Conservation (phyloP, 1,284 basidiomycete genomes). For the Agroathelia rolfsii region DNA sequence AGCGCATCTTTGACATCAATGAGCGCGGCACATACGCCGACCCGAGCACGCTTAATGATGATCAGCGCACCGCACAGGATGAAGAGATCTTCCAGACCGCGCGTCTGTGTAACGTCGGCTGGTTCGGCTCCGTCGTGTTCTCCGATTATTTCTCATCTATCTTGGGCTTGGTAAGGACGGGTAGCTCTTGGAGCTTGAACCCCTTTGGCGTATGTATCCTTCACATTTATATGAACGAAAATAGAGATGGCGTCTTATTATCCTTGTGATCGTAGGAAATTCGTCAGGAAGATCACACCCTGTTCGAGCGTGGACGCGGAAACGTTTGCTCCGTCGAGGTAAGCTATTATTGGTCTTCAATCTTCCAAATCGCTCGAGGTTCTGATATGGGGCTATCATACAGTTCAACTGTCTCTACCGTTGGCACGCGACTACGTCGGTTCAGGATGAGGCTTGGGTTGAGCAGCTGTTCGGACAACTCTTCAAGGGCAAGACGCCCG, state of each 20-base stretch:
- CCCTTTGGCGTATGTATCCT: conserved; percentile 44
- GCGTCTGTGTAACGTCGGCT: conserved; percentile 66
- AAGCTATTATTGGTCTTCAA: conserved; percentile 13
- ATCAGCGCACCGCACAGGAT: conserved; percentile 49
- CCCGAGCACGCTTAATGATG: conserved; percentile 32
- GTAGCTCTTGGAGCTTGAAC: conserved; percentile 60
- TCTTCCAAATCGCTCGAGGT: conserved; percentile 3
- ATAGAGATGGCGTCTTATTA: background rate
- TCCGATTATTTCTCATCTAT: conserved; percentile 72
- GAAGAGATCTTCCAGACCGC: conserved; percentile 77
- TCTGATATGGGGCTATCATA: conserved; percentile 3
- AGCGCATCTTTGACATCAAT: conserved; percentile 70
- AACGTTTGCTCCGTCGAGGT: conserved; percentile 72
- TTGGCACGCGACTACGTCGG: conserved; percentile 71
- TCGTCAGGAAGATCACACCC: conserved; percentile 43
- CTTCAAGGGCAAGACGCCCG: conserved; percentile 44
- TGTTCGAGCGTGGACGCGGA: conserved; percentile 67
- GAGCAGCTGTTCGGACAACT: conserved; percentile 33
- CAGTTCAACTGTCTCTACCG: conserved; percentile 79
- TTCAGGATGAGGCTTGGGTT: conserved; percentile 63
- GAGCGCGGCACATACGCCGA: conserved; percentile 53
- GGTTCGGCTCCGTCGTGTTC: conserved; percentile 66
- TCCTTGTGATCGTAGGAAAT: conserved; percentile 38
- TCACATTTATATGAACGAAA: background rate
- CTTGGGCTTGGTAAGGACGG: conserved; percentile 60